Percentiles rank a stretch among this genome's conserved stretches.
Evolutionary conservation across 129 eudicot genomes (phyloP).

Genomic region (Arctium lappa): DNA sequence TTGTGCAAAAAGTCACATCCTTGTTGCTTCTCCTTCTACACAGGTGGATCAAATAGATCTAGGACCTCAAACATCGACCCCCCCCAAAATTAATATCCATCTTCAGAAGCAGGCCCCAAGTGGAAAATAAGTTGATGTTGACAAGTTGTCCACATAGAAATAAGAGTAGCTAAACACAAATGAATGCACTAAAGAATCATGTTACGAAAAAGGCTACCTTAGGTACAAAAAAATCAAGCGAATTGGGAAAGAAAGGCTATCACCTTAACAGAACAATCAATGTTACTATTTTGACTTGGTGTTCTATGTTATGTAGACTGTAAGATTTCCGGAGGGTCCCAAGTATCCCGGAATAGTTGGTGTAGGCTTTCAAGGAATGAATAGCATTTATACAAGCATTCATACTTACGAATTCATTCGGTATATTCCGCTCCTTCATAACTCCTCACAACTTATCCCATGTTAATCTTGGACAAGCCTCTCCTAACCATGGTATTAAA

Average conservation of each 20-base stretch:
- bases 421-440: neutral
- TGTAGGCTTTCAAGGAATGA: neutral
- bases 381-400: neutral
- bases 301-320: neutral
- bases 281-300: neutral
- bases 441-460: neutral
- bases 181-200: neutral
- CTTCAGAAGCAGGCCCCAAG: neutral
- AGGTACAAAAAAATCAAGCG: neutral
- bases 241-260: neutral
- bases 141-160: neutral
- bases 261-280: neutral
- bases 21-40: neutral
- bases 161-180: neutral
- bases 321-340: neutral
- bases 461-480: neutral
- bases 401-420: neutral
- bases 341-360: neutral
- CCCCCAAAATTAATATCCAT: neutral
- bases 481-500: neutral
- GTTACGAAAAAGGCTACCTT: neutral
- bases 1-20: neutral
- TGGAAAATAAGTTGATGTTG: neutral
- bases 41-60: neutral
- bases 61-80: neutral